Base-by-base conservation (phyloP, 1,284 basidiomycete genomes). In the Flammula alnicola region DNA sequence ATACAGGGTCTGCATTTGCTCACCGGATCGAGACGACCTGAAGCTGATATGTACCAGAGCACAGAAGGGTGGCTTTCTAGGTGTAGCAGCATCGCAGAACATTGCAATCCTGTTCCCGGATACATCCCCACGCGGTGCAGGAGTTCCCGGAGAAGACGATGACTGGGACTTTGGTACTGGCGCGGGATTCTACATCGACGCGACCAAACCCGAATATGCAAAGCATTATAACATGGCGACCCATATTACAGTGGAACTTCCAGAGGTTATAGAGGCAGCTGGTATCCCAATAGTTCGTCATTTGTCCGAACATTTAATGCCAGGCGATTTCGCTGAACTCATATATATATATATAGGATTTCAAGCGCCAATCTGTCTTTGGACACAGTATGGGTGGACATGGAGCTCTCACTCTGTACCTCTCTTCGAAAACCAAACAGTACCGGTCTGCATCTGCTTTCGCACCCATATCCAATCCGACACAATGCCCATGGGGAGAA, bases 31-130 rank as follows among this genome's bases (percentile, higher is more conserved):
- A 14, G 25, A 37, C 25, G 17, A 27, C 25, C 14, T 39, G 32
- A 48, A 26, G 47, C 14, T 38, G 17, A 30, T 38, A 10, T 45
- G 10, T 37, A 40, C 38, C 42, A 92, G 91, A 0, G 83, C 94
- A 1, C 92, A 95, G 71, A 97, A 98, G 69, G 93, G 91, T 20
- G 82, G 81, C 7, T 93, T 97, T 70, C 74, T 96, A 40, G 80
- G 83, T 22, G 83, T 87, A 22, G 94, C 95, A 1, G 82, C 91
- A 2, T 75, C 83, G 27, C 84, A 95, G 62, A 88, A 88, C 3
- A 88, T 99, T 50, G 95, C 96, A 0, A 74, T 99, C 40, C 84
- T 99, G 32, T 97, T 98, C 68, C 94, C 97, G 0, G 97, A 99
- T 66, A 99, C 97, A 0, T 93, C 90, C 31, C 97, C 97, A 2